Evolutionary conservation across 768 basidiomycete genomes (phyloP).

Genomic region (Polyporus arcularius): DNA sequence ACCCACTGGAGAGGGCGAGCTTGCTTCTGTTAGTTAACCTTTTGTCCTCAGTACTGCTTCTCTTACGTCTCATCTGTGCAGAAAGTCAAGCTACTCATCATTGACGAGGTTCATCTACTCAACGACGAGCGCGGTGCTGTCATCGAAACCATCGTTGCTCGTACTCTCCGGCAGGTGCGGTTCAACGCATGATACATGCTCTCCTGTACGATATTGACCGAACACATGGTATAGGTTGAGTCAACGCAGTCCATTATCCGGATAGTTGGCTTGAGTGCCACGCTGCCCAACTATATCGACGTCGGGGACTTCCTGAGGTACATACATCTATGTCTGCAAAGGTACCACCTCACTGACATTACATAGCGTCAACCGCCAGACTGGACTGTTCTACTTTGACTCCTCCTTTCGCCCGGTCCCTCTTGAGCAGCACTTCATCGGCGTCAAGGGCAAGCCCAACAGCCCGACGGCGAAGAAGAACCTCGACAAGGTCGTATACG

Average conservation of each 20-base stretch:
- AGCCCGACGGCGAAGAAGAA: conserved; percentile 76
- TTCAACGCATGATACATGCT: no score
- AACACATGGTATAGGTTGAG: conserved; percentile 65
- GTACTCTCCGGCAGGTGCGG: conserved; percentile 83
- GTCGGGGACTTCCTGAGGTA: conserved; percentile 94
- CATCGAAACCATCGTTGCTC: conserved; percentile 96
- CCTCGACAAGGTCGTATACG: conserved; percentile 83
- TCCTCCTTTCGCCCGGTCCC: conserved; percentile 96
- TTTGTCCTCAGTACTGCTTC: neutral
- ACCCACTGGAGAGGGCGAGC: conserved; percentile 93
- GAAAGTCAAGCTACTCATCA: conserved; percentile 93
- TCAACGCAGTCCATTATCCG: conserved; percentile 95
- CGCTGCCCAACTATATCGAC: conserved; percentile 95
- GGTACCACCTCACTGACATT: neutral
- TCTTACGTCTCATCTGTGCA: conserved; percentile 32
- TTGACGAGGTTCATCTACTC: conserved; percentile 95
- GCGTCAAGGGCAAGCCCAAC: conserved; percentile 85
- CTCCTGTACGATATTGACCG: no score
- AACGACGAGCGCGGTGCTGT: conserved; percentile 99
- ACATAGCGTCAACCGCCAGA: conserved; percentile 76
- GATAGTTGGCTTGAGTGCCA: conserved; percentile 94
- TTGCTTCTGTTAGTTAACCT: conserved; percentile 72
- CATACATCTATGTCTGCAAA: neutral
- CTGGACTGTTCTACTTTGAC: conserved; percentile 96
- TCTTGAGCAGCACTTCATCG: conserved; percentile 95